phyloP scores from a whole-genome alignment of 208 protist species.

The Strigomonas galati region DNA sequence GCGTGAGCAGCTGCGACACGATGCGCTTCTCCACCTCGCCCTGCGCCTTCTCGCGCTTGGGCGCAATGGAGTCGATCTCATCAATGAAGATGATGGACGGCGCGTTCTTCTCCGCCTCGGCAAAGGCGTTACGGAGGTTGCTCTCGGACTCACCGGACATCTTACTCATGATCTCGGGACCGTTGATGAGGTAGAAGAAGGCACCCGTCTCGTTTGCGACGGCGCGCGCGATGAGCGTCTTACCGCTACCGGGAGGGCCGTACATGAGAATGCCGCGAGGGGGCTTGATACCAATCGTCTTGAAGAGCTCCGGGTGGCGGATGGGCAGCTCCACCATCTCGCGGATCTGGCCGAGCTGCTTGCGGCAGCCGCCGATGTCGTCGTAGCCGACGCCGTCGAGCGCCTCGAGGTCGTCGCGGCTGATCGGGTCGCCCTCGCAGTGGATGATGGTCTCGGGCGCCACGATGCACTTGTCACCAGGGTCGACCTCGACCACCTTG shows the following conservation, averaged over 20 bases:
- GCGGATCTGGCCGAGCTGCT: conserved; percentile 98
- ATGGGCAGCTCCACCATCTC: conserved; percentile 99
- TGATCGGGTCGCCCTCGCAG: conserved; percentile 99
- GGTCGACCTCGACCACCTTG: conserved; percentile 99
- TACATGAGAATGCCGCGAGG: conserved; percentile 98
- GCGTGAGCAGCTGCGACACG: conserved; percentile 99
- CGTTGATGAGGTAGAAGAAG: conserved; percentile 99
- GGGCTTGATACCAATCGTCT: conserved; percentile 98
- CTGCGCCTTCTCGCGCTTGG: conserved; percentile 99
- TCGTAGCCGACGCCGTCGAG: conserved; percentile 97
- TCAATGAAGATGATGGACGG: conserved; percentile 99
- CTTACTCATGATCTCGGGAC: conserved; percentile 99
- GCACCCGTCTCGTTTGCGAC: conserved; percentile 99
- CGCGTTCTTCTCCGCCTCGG: conserved; percentile 99
- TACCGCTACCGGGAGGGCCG: conserved; percentile 99
- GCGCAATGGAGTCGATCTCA: conserved; percentile 99
- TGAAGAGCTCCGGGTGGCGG: conserved; percentile 98
- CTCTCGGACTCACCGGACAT: conserved; percentile 99
- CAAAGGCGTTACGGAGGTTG: conserved; percentile 99
- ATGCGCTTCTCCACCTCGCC: conserved; percentile 99
- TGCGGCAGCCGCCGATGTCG: conserved; percentile 99
- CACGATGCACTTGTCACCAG: conserved; percentile 98
- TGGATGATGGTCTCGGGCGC: conserved; percentile 99
- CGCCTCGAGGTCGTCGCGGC: conserved; percentile 99
- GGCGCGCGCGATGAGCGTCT: conserved; percentile 99